Evolutionary conservation across 768 basidiomycete species (phyloP).

Genomic region (Epithele typhae): DNA sequence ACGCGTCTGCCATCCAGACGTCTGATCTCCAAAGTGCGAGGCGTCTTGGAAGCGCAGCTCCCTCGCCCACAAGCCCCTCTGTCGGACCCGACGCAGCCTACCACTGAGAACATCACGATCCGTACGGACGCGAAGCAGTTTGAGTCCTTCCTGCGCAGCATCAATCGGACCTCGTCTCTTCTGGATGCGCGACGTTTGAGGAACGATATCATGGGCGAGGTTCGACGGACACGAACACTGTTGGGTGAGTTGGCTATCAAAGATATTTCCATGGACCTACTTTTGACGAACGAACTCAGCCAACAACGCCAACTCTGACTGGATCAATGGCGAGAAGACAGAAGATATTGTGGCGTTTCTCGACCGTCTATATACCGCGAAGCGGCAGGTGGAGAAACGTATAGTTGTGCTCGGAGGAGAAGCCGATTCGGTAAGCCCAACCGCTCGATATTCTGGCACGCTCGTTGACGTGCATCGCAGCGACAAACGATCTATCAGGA

Average conservation of each 20-base stretch:
- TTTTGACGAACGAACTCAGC: slow-evolving; percentile 36
- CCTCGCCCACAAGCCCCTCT: slow-evolving; percentile 47
- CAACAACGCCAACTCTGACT: slow-evolving; percentile 82
- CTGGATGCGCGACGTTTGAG: slow-evolving; percentile 87
- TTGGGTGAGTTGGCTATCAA: slow-evolving; percentile 45
- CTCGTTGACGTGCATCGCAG: slow-evolving; percentile 21
- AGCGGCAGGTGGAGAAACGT: slow-evolving; percentile 79
- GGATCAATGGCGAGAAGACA: slow-evolving; percentile 82
- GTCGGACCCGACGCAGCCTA: slow-evolving; percentile 35
- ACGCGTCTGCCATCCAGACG: slow-evolving; percentile 44
- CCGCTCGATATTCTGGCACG: neutral
- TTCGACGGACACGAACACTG: slow-evolving; percentile 69
- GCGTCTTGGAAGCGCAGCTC: slow-evolving; percentile 76
- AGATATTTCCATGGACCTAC: no score
- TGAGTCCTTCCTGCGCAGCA: slow-evolving; percentile 86
- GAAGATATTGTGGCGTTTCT: slow-evolving; percentile 85
- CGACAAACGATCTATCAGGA: slow-evolving; percentile 27
- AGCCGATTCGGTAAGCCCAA: slow-evolving; percentile 50
- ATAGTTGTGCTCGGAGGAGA: slow-evolving; percentile 77
- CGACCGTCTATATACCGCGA: slow-evolving; percentile 85
- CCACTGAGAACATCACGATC: slow-evolving; percentile 74
- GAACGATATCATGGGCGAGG: slow-evolving; percentile 91
- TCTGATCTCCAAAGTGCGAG: slow-evolving; percentile 83
- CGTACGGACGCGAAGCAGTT: slow-evolving; percentile 81
- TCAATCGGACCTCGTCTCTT: slow-evolving; percentile 74